Percentiles rank a stretch among this genome's conserved stretches.
Conservation (phyloP, 495 filamentous ascomycete species). For the Trichoderma gamsii region DNA sequence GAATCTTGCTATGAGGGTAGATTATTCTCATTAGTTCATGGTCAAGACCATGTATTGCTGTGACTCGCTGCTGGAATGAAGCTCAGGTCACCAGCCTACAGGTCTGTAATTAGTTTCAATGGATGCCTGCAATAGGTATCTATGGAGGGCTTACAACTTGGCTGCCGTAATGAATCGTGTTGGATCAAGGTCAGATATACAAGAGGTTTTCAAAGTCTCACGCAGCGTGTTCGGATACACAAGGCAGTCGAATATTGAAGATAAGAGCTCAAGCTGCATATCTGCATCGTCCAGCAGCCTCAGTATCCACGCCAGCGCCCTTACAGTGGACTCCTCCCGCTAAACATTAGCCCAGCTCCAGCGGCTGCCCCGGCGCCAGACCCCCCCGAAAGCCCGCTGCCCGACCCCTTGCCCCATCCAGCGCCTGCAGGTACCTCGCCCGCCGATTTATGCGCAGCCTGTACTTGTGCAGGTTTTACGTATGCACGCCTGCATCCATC, state of each 20-base stretch:
- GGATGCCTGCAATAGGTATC: no score
- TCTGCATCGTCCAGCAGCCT: no score
- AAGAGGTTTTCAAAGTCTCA: no score
- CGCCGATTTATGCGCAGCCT: not conserved
- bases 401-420: not conserved
- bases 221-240: no score
- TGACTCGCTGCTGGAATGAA: not conserved
- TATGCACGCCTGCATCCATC: not conserved
- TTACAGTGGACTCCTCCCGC: not conserved
- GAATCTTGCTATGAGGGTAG: not conserved
- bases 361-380: not conserved
- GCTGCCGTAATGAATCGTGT: no score
- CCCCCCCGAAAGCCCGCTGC: not conserved
- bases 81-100: not conserved
- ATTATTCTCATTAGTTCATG: not conserved
- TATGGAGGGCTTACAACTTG: no score
- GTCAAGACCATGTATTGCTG: not conserved
- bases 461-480: not conserved
- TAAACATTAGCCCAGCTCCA: conserved; percentile 7
- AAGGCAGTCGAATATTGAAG: no score
- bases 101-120: no score
- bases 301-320: not conserved
- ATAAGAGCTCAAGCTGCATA: no score
- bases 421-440: not conserved
- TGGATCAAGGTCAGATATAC: no score